A percentile compares a stretch with the other conserved stretches of the same genome.
phyloP scores from a whole-genome alignment of 2,329 filamentous ascomycete genomes.

The Paramyrothecium sp. region DNA sequence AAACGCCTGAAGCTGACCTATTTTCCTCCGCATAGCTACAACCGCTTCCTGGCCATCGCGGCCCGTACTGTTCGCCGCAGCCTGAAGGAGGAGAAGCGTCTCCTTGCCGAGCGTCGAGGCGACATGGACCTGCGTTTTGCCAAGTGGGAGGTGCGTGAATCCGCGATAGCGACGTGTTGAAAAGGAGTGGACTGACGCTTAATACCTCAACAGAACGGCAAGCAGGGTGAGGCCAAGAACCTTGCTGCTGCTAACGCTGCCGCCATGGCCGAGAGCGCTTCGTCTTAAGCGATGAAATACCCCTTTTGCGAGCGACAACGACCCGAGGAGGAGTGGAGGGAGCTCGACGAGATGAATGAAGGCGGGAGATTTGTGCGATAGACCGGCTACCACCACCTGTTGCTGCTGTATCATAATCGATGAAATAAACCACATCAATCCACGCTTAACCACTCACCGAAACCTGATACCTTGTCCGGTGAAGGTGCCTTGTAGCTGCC shows the following conservation, averaged over 20 bases:
- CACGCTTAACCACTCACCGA: neutral
- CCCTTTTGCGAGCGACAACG: neutral
- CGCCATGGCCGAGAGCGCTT: slow-evolving; percentile 34
- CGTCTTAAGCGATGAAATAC: slow-evolving; percentile 15
- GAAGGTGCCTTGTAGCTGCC: too few relatives aligned
- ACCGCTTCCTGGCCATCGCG: slow-evolving; percentile 97
- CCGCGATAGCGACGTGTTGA: slow-evolving; percentile 2
- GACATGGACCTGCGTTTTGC: slow-evolving; percentile 86
- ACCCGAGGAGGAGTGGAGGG: neutral
- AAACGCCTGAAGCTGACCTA: slow-evolving; percentile 29
- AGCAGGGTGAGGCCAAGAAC: slow-evolving; percentile 83
- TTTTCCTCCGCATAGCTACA: slow-evolving; percentile 70
- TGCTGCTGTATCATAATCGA: slow-evolving; percentile 32
- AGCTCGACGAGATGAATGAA: neutral
- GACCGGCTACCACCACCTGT: slow-evolving; percentile 18
- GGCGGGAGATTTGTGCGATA: neutral
- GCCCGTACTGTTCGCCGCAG: slow-evolving; percentile 93
- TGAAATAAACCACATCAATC: slow-evolving; percentile 25
- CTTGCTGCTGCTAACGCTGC: slow-evolving; percentile 58
- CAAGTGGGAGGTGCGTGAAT: slow-evolving; percentile 79
- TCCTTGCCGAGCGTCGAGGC: slow-evolving; percentile 84
- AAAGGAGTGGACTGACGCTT: slow-evolving; percentile 19
- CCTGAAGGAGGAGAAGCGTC: slow-evolving; percentile 91
- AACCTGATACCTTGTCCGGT: neutral
- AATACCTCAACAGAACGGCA: slow-evolving; percentile 74